Evolutionary conservation across 2,329 filamentous ascomycete genomes (phyloP), one percentile per base, ranked within the genome.

Genomic region (Fusarium setosum): DNA sequence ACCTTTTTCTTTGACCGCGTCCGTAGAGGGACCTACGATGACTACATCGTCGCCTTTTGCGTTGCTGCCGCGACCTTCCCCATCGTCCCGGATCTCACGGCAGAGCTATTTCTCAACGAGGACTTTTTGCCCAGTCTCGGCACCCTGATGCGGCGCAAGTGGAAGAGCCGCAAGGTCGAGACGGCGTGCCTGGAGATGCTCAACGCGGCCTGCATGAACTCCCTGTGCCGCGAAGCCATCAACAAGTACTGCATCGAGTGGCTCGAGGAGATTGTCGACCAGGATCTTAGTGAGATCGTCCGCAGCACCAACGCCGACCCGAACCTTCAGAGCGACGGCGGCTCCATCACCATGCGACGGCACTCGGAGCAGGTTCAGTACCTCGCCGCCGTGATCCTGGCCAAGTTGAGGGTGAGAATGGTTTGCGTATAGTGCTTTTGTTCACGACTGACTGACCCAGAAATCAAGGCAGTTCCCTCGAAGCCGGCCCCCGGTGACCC

Each of bases 11-110:
- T 89, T 53, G 82, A 86, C 15, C 88, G 90, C 52, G 84, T 97
- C 15, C 81, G 86, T 68, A 89, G 90, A 65, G 90, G 90, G 51
- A 95, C 91, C 21, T 92, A 94, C 65, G 94, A 97, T 72, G 93
- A 97, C 77, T 88, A 96, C 68, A 93, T 97, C 54, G 84, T 96
- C 48, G 94, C 94, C 6, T 98, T 97, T 76, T 98, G 94, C 52
- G 94, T 94, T n/a, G 93, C 94, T 6, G 89, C 94, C 3, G 88
- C 90, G 20, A 88, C 96, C 9, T 99, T 99, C 75, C 94, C 96
- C 2, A 86, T 99, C 51, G 88, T 92, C 3, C 91, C 93, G 4
- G 86, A 90, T 55, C 86, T 92, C 40, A 92, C 90, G 3, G 85
- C 92, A 4, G 84, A 89, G 59, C 83, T 98, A 34, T 97, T 99